phyloP scores from a whole-genome alignment of 495 filamentous ascomycete species.

The Penicillium daleae region DNA sequence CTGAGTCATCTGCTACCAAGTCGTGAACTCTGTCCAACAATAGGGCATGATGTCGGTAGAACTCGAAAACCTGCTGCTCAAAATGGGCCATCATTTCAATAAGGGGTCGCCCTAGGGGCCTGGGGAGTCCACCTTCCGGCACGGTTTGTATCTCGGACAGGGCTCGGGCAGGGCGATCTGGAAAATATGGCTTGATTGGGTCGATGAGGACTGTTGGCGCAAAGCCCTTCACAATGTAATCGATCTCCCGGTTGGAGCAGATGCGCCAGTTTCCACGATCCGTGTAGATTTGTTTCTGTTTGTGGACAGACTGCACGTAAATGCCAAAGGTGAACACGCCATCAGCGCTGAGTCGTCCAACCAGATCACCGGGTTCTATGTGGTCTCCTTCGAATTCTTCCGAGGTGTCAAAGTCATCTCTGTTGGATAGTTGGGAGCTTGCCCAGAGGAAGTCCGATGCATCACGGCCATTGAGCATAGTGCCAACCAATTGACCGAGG shows the following conservation, averaged over 20 bases:
- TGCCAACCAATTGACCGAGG: conserved; percentile 28
- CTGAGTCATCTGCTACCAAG: conserved; percentile 49
- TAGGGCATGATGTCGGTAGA: conserved; percentile 51
- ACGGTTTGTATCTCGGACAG: conserved; percentile 45
- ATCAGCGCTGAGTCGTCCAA: conserved; percentile 57
- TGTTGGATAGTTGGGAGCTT: conserved; percentile 28
- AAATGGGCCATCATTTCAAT: conserved; percentile 40
- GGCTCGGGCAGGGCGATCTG: conserved; percentile 44
- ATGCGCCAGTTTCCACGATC: conserved; percentile 75
- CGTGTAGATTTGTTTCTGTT: conserved; percentile 72
- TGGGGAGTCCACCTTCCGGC: conserved; percentile 50
- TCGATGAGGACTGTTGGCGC: conserved; percentile 58
- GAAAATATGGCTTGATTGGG: conserved; percentile 66
- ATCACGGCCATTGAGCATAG: conserved; percentile 50
- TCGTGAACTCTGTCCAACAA: conserved; percentile 55
- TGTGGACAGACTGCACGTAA: conserved; percentile 66
- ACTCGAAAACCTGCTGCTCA: conserved; percentile 30
- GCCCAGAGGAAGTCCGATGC: conserved; percentile 32
- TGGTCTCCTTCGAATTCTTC: conserved; percentile 47
- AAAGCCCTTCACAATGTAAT: conserved; percentile 69
- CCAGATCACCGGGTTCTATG: conserved; percentile 72
- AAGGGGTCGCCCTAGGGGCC: conserved; percentile 40
- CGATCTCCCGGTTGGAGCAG: conserved; percentile 43
- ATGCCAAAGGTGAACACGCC: conserved; percentile 62
- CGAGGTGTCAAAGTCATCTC: conserved; percentile 37